Conservation (phyloP, 129 eudicot genomes). For the Artemisia argyi region DNA sequence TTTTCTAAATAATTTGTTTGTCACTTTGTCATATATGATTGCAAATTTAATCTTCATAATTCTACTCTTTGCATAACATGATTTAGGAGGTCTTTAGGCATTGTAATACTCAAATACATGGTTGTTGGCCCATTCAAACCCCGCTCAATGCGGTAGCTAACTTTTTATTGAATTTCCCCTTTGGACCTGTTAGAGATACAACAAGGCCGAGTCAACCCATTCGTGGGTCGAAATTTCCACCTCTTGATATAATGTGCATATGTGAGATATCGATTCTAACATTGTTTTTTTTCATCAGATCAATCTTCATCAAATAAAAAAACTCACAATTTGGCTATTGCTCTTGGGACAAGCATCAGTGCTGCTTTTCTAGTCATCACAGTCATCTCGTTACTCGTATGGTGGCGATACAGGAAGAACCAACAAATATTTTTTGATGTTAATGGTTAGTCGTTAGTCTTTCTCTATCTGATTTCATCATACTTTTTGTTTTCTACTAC, state of each 20-base stretch:
- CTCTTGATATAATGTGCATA: background rate
- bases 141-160: no score
- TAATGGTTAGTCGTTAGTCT: slow-evolving; percentile 53
- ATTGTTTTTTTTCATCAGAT: slow-evolving; percentile 30
- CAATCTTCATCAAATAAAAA: slow-evolving; percentile 43
- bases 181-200: no score
- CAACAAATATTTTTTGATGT: slow-evolving; percentile 94
- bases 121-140: no score
- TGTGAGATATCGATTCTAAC: slow-evolving; percentile 11
- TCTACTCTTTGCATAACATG: no score
- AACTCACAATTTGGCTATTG: slow-evolving; percentile 65
- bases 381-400: slow-evolving; percentile 49
- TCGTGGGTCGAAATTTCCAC: no score
- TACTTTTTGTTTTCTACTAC: background rate
- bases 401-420: slow-evolving; percentile 88
- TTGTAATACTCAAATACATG: no score
- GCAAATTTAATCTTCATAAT: no score
- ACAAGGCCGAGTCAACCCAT: no score
- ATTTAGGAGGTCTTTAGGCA: no score
- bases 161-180: no score
- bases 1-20: no score
- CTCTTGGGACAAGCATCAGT: slow-evolving; percentile 76
- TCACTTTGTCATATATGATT: no score
- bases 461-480: background rate
- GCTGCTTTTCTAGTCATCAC: slow-evolving; percentile 46